Evolutionary conservation across 345 rosid species (phyloP), one percentile per base, ranked within the genome.

Genomic region (Isatis tinctoria): DNA sequence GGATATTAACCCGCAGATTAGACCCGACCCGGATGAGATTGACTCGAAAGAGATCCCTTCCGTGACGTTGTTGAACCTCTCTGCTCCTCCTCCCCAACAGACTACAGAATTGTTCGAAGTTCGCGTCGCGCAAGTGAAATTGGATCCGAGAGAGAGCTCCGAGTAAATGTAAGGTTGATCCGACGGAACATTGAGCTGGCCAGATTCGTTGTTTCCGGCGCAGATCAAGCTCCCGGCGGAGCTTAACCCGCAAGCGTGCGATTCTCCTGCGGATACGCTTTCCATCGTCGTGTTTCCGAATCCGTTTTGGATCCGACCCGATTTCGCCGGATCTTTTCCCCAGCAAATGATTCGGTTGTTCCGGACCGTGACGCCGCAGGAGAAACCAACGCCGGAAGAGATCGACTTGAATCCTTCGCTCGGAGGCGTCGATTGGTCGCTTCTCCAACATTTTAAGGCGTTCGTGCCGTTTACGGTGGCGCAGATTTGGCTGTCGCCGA

Each of bases 181-280:
- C 9, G 44, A 33, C 10, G 93, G 93, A 77, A 84, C 72, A 32
- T 82, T 66, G 22, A 92, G 74, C 69, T 90, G 92, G 9, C 96
- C 97, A 5, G 65, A 72, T 3, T 35, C 66, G 60, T 92, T 87
- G 14, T 60, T 39, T 14, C 97, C 99, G 27, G 30, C 45, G 69
- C 99, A 95, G 43, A 87, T 70, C 30, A 88, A 63, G 40, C 72
- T 73, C 22, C 96, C 98, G 12, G 76, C 56, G 2, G 79, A 40
- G 72, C 85, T 86, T 49, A 87, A 43, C 3, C 99, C 99, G 49
- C 99, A 95, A 8, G 82, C 90, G 79, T 92, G 98, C 1, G 83
- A 82, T 16, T 76, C 84, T 5, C 99, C 99, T 0, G 82, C 90
- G 3, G 73, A 79, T 18, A 95, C 67, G 35, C 79, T 87, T 26